These are phyloP conservation scores for Ascocoryne sarcoides DNA, from an alignment of 2,329 filamentous ascomycete genomes.

Conservation along the genomic window DNA sequence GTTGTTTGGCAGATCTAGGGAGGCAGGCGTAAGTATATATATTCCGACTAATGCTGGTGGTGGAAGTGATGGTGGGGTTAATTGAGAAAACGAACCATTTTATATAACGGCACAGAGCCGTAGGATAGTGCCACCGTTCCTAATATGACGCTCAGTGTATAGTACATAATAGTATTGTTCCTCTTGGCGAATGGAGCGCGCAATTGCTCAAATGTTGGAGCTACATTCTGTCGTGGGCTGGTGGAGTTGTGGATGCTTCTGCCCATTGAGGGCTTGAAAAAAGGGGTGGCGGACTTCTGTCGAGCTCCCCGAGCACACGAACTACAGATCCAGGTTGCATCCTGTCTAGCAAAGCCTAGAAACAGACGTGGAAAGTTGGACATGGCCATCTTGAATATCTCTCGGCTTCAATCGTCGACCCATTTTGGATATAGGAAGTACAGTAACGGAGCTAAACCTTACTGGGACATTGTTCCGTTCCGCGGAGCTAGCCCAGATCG, in stretches of 20 bases:
- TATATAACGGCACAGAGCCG: conserved; percentile 78
- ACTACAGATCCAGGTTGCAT: conserved; percentile 25
- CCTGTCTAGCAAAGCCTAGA: conserved; percentile 16
- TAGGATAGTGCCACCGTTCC: conserved; percentile 75
- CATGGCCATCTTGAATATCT: conserved; percentile 12
- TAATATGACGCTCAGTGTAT: conserved; percentile 67
- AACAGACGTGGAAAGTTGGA: conserved; percentile 17
- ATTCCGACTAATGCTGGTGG: too few relatives aligned
- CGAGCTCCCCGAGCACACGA: conserved; percentile 19
- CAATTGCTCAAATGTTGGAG: conserved; percentile 55
- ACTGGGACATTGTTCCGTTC: too few relatives aligned
- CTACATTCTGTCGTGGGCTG: conserved; percentile 23
- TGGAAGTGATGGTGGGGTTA: conserved; percentile 1
- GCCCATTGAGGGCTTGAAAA: conserved; percentile 21
- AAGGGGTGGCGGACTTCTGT: conserved; percentile 7
- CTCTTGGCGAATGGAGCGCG: conserved; percentile 55
- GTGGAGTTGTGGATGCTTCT: conserved; percentile 21
- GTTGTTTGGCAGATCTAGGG: conserved; percentile 70
- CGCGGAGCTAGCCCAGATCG: too few relatives aligned
- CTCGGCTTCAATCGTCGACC: too few relatives aligned
- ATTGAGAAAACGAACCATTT: conserved; percentile 51
- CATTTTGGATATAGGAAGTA: too few relatives aligned
- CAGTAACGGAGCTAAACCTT: too few relatives aligned
- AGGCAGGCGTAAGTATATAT: neutral
- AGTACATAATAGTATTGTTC: conserved; percentile 64